phyloP scores from a whole-genome alignment of 2,329 filamentous ascomycete species.

The Trichoderma endophyticum region DNA sequence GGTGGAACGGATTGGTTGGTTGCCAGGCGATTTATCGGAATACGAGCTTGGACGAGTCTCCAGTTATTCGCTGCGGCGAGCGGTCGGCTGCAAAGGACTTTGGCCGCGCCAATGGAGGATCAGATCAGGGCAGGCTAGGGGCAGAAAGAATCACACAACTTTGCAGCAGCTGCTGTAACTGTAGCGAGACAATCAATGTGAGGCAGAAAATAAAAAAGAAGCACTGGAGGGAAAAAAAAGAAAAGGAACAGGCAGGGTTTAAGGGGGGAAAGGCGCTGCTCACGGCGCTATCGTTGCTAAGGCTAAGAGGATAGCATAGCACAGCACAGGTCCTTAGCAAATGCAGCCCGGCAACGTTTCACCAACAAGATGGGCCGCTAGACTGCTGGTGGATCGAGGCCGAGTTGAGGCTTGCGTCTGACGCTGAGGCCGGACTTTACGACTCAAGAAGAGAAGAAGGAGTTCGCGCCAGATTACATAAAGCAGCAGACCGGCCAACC shows the following conservation, averaged over 20 bases:
- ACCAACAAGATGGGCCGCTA: not conserved
- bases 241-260: not conserved
- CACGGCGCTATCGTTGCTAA: not conserved
- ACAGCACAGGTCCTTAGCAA: not conserved
- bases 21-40: conserved; percentile 26
- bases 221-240: not conserved
- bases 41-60: conserved; percentile 28
- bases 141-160: conserved; percentile 1
- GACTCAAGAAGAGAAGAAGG: not conserved
- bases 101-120: conserved; percentile 10
- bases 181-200: not conserved
- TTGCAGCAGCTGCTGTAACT: not conserved
- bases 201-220: not conserved
- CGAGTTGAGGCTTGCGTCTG: conserved; percentile 13
- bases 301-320: not conserved
- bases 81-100: conserved; percentile 8
- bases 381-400: conserved; percentile 9
- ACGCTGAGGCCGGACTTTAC: not conserved
- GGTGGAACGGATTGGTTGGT: conserved; percentile 30
- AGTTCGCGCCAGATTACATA: conserved; percentile 14
- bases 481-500: not conserved
- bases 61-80: conserved; percentile 18
- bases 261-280: conserved; percentile 1
- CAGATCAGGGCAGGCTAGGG: not conserved
- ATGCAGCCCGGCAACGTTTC: conserved; percentile 12